These are phyloP conservation scores for Cutaneotrichosporon dermatis DNA, from an alignment of 1,284 basidiomycete species.

Conservation along the genomic window DNA sequence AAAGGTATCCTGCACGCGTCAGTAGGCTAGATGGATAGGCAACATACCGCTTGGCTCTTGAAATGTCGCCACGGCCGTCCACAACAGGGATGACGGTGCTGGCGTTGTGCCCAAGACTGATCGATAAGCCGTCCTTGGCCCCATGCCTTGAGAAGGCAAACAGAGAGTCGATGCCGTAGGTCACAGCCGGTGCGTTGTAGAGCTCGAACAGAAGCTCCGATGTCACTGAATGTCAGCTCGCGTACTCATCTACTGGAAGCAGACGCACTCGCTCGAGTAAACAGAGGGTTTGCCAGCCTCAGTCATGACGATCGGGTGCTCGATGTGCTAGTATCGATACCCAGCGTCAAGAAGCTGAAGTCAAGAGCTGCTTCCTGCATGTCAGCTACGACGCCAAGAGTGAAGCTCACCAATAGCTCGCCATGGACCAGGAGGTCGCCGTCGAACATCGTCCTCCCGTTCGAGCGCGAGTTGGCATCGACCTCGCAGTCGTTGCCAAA, in stretches of 20 bases:
- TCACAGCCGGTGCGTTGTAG: conserved; percentile 79
- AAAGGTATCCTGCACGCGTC: conserved; percentile 69
- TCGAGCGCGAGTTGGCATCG: conserved; percentile 73
- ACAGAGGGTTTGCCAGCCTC: conserved; percentile 84
- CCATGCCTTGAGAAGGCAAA: conserved; percentile 71
- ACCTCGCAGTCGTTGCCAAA: conserved; percentile 80
- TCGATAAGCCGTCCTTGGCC: conserved; percentile 64
- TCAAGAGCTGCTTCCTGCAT: conserved; percentile 76
- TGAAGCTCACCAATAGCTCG: conserved; percentile 60
- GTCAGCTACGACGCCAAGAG: too few species aligned
- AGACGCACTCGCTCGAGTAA: conserved; percentile 73
- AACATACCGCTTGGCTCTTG: conserved; percentile 72
- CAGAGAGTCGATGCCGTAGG: conserved; percentile 85
- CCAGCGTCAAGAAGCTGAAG: conserved; percentile 81
- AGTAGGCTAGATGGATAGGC: background rate
- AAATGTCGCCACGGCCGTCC: conserved; percentile 71
- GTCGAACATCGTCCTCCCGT: conserved; percentile 78
- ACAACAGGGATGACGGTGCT: conserved; percentile 84
- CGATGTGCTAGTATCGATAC: conserved; percentile 71
- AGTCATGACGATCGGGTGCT: conserved; percentile 91
- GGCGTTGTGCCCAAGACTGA: conserved; percentile 53
- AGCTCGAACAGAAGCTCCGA: conserved; percentile 96
- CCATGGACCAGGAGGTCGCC: conserved; percentile 83
- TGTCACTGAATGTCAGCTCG: conserved; percentile 59
- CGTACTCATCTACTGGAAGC: too few species aligned